Conservation (phyloP, 2,329 filamentous ascomycete genomes). For the Pseudogymnoascus sp. region DNA sequence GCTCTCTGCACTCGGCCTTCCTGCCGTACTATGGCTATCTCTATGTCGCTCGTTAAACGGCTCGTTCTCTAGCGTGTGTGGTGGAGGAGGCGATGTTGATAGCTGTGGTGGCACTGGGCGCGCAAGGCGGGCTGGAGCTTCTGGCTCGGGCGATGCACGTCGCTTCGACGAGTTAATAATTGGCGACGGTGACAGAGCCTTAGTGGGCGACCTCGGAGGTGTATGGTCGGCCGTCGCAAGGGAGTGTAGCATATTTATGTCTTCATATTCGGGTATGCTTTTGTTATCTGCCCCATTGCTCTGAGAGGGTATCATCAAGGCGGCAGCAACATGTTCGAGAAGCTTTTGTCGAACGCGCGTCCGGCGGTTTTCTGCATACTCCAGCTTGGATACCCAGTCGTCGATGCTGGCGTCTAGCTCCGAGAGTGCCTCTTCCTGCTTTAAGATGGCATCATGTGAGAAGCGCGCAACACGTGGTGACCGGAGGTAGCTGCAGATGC, state of each 20-base stretch:
- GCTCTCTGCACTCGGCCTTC: slow-evolving; percentile 44
- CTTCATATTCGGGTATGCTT: slow-evolving; percentile 35
- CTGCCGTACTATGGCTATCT: slow-evolving; percentile 8
- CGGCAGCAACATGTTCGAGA: slow-evolving; percentile 71
- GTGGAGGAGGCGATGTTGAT: slow-evolving; percentile 41
- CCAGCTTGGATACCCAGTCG: slow-evolving; percentile 72
- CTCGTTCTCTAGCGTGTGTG: slow-evolving; percentile 29
- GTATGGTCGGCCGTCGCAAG: slow-evolving; percentile 21
- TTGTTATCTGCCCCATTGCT: slow-evolving; percentile 28
- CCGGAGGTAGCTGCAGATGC: slow-evolving; percentile 69
- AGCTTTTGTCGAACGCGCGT: slow-evolving; percentile 70
- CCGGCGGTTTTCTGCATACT: slow-evolving; percentile 68
- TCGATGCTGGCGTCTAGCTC: slow-evolving; percentile 72
- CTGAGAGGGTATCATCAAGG: slow-evolving; percentile 41
- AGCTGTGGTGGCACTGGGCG: slow-evolving; percentile 16
- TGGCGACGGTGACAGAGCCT: slow-evolving; percentile 25
- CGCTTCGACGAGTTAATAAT: slow-evolving; percentile 15
- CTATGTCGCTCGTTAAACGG: background rate
- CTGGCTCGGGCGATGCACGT: background rate
- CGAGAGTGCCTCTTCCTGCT: slow-evolving; percentile 69
- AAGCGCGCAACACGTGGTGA: slow-evolving; percentile 63
- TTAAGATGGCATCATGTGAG: slow-evolving; percentile 64
- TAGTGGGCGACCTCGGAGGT: slow-evolving; percentile 51
- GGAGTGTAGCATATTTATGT: slow-evolving; percentile 15
- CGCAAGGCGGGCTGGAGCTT: slow-evolving; percentile 18